Base-by-base conservation (phyloP, 768 basidiomycete genomes). In the Boletus speciosus region DNA sequence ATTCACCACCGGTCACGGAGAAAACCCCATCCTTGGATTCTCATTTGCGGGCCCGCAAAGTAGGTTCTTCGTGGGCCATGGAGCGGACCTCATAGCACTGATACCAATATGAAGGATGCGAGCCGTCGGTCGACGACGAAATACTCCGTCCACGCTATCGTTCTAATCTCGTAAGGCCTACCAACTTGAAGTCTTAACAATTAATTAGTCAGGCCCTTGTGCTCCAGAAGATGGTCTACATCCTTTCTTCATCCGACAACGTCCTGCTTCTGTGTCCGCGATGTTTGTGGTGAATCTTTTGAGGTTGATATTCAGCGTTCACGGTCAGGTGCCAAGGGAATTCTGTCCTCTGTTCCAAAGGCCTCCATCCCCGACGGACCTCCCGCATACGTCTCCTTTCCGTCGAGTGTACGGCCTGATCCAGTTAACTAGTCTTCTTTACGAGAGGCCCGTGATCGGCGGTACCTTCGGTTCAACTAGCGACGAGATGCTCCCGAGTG, bases 371-470 rank as follows among this genome's bases (percentile, higher is more conserved):
- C 34, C 44, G 34, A 36, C 34, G 51, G 42, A 23, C 29, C 31
- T 42, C 41, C 3, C 41, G 1, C 29, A 12, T 40, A 7, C 27
- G 35, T 40, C 41, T n/a, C 6, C 50, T 32, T 31, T 43, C 27
- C 12, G 25, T 37, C 42, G 16, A 16, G 23, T 16, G 15, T 9
- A 9, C 15, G 40, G 39, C 16, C 35, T 16, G 25, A 27, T 35
- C 43, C 43, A 42, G 14, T 29, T 27, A n/a, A 43, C 35, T 37
- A 5, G n/a, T 46, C 25, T 54, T 52, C 50, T 55, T 55, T 55
- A 50, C 55, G 44, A 40, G 35, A 52, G 19, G 14, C 51, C 64
- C 64, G 64, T 61, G 61, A 66, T 65, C 55, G 52, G 56, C 61
- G 65, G 64, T 56, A 31, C 46, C 58, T 49, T 47, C 21, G 25